Percentiles rank a stretch among this genome's conserved stretches.
phyloP scores from a whole-genome alignment of 129 eudicot genomes.

The Logfia minima region DNA sequence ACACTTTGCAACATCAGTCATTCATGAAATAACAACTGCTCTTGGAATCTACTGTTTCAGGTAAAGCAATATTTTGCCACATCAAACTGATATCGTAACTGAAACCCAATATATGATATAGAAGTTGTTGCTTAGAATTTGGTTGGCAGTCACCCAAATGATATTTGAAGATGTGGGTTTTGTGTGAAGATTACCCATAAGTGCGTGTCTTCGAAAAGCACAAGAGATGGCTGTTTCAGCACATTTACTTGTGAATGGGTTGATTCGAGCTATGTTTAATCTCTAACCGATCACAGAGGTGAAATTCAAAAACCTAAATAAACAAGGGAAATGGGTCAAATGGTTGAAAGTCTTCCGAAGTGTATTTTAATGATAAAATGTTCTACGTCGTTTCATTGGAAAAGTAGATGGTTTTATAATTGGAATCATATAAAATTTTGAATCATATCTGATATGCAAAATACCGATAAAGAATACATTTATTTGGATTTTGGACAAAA shows the following conservation, averaged over 20 bases:
- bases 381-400: not conserved
- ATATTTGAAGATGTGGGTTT: constrained; percentile 2
- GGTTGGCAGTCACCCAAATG: not conserved
- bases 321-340: not conserved
- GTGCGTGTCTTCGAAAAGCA: not conserved
- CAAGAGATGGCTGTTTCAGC: not conserved
- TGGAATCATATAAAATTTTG: not conserved
- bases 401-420: not conserved
- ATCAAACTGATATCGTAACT: not conserved
- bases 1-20: constrained; percentile 85
- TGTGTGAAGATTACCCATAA: constrained; percentile 4
- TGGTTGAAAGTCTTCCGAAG: not conserved
- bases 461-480: not conserved
- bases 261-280: not conserved
- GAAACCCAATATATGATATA: not conserved
- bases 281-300: not conserved
- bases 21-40: constrained; percentile 88
- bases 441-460: not conserved
- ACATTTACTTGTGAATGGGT: not conserved
- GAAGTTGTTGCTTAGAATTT: not conserved
- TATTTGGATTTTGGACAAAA: not conserved
- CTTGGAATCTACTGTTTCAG: constrained; percentile 95
- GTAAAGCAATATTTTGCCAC: constrained; percentile 36
- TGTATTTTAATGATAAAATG: not conserved
- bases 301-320: not conserved